Base-by-base conservation (phyloP, 257 asterid species). In the Nicotiana otophora region DNA sequence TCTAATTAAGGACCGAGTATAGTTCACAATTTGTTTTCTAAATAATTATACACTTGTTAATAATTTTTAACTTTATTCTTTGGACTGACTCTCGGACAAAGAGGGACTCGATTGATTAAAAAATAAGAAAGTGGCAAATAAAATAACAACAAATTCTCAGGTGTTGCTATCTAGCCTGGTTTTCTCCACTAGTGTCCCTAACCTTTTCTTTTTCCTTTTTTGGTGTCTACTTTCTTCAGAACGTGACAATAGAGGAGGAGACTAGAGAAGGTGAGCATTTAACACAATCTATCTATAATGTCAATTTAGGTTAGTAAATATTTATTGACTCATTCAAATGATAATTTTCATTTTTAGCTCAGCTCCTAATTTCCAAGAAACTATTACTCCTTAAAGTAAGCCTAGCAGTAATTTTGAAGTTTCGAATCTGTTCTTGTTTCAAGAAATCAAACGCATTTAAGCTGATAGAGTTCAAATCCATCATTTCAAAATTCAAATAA, bases 91-190 rank as follows among this genome's bases (percentile, higher is more conserved):
- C 53, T 54, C 12, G 1, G 36, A 70, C 78, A 83, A 77, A 36
- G 48, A 36, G 48, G 19, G 20, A 11, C 7, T 6, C 1, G 2
- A 10, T 33, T 16, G 30, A 23, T 58, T 19, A 11, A 28, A 64
- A 20, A 19, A 14, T 48, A 33, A 4, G 61, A 46, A 80, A 80
- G 67, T 39, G 16, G 5, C 42, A 64, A 66, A 60, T 66, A 82
- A 9, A 33, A 67, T 39, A 5, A 67, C 48, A 75, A 75, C 46
- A 75, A 74, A 28, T 36, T 63, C 72, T 23, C n/a, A 55, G 60
- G 15, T 75, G 31, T 53, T 78, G 78, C 83, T 82, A 46, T 68
- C 68, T 77, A 20, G 83, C 81, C 83, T 60, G 87, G 83, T 82
- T 78, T 34, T 80, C 66, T 78, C 64, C 85, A 82, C 81, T 69